Conservation (phyloP, 1,284 basidiomycete species). For the Mycosarcoma mackinlayi region DNA sequence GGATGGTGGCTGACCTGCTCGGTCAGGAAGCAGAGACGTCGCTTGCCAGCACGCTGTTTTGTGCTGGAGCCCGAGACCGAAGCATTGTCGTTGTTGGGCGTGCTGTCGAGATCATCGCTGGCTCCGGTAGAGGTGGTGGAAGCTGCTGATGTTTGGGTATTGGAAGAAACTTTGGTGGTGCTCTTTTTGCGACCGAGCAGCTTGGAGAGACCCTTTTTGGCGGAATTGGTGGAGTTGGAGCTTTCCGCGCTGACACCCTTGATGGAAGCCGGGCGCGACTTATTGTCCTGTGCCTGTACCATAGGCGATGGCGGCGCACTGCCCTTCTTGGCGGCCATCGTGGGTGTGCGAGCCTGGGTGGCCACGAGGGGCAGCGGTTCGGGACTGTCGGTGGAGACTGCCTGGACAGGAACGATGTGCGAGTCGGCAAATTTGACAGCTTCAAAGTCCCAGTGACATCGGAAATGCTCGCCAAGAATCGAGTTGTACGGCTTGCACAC, state of each 20-base stretch:
- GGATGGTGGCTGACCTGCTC: slow-evolving; percentile 88
- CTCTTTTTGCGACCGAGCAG: slow-evolving; percentile 48
- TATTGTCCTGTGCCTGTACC: slow-evolving; percentile 38
- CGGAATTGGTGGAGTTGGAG: slow-evolving; percentile 14
- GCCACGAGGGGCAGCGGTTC: slow-evolving; percentile 35
- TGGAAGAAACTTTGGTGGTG: slow-evolving; percentile 17
- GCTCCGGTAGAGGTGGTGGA: slow-evolving; percentile 7
- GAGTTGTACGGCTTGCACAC: slow-evolving; percentile 88
- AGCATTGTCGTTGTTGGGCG: slow-evolving; percentile 25
- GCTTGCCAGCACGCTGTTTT: slow-evolving; percentile 21
- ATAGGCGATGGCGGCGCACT: slow-evolving; percentile 39
- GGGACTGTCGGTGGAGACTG: slow-evolving; percentile 23
- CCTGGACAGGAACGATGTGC: slow-evolving; percentile 49
- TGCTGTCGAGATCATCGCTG: slow-evolving; percentile 15
- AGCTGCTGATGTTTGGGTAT: slow-evolving; percentile 16
- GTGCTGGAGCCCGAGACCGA: slow-evolving; percentile 34
- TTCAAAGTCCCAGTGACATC: slow-evolving; percentile 65
- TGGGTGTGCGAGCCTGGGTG: slow-evolving; percentile 27
- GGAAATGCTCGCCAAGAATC: slow-evolving; percentile 64
- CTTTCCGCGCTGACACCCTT: slow-evolving; percentile 27
- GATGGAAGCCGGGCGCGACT: slow-evolving; percentile 40
- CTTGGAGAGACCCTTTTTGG: slow-evolving; percentile 50
- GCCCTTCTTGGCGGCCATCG: slow-evolving; percentile 29
- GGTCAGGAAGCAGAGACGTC: slow-evolving; percentile 60
- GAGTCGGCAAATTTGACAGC: slow-evolving; percentile 45